These are phyloP conservation scores for Sophora flavescens DNA, from an alignment of 306 rosid genomes.

Conservation along the genomic window DNA sequence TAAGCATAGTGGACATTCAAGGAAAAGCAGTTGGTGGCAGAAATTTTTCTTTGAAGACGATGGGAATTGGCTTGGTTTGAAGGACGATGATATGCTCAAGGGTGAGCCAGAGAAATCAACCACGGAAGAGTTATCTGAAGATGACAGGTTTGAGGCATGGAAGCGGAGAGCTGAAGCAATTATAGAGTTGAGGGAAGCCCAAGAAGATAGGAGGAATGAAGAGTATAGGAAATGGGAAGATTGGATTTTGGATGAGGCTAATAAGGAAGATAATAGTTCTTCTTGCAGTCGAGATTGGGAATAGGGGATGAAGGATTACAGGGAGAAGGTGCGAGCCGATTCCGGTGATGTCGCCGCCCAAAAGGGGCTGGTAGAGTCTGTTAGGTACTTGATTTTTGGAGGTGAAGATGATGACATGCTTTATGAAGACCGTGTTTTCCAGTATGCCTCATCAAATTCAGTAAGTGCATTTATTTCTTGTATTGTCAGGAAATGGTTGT, in stretches of 20 bases:
- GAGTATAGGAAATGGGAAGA: slow-evolving; percentile 84
- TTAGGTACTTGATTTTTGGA: slow-evolving; percentile 64
- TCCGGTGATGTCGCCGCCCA: slow-evolving; percentile 47
- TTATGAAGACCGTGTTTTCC: slow-evolving; percentile 92
- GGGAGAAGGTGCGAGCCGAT: slow-evolving; percentile 49
- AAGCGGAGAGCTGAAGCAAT: slow-evolving; percentile 92
- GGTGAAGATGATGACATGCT: slow-evolving; percentile 77
- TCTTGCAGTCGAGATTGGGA: slow-evolving; percentile 68
- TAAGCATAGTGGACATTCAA: slow-evolving; percentile 49
- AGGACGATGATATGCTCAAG: slow-evolving; percentile 73
- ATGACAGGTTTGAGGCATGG: slow-evolving; percentile 88
- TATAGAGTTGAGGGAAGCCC: slow-evolving; percentile 82
- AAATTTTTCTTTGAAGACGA: slow-evolving; percentile 77
- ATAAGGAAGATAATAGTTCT: slow-evolving; percentile 29
- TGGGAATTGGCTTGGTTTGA: slow-evolving; percentile 86
- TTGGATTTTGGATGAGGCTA: slow-evolving; percentile 67
- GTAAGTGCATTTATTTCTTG: slow-evolving; percentile 49
- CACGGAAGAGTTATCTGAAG: slow-evolving; percentile 51
- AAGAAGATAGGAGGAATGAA: slow-evolving; percentile 67
- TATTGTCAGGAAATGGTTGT: not conserved
- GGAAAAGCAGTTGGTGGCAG: slow-evolving; percentile 81
- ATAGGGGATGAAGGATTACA: slow-evolving; percentile 48
- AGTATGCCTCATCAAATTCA: slow-evolving; percentile 86
- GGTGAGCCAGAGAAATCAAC: slow-evolving; percentile 42
- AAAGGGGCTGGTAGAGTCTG: slow-evolving; percentile 64